Evolutionary conservation across 2,329 filamentous ascomycete genomes (phyloP), one percentile per base, ranked within the genome.

Genomic region (Aspergillus floridensis): DNA sequence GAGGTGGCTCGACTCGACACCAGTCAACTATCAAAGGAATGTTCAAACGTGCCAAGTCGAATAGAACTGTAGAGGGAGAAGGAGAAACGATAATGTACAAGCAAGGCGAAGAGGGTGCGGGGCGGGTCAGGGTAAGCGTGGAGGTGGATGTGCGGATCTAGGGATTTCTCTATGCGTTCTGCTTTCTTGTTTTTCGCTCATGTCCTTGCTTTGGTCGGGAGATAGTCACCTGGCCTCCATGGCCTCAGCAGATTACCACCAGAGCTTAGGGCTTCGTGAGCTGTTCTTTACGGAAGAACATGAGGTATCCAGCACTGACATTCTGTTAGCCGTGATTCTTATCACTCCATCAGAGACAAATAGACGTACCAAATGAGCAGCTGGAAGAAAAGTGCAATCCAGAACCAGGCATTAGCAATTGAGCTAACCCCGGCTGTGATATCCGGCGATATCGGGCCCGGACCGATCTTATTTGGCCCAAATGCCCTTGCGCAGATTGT

Each of bases 391-490:
- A 89, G 68, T 53, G 81, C 83, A 59, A 87, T 75, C 86, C 86
- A 88, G 70, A 88, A 88, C 78, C 81, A 84, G 16, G 78, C 75
- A 59, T 80, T 80, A 12, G 73, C 79, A 41, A 86, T 68, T 12
- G 77, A 74, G 44, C 73, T 72, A 24, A 78, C 70, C 0, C 79
- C 79, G 56, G 79, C 77, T 16, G 81, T 81, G 62, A 88, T 80
- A 70, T 88, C 84, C 0, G 86, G 86, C 63, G 87, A 88, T 19
- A 88, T 84, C 3, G 79, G 76, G 1, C 85, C 85, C 1, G 86
- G 86, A 0, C 86, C 86, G 24, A 85, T 78, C 6, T 79, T 81
- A 70, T 88, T 83, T 0, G 87, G 86, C 10, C 84, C 85, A 55
- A 81, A 83, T 4, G 83, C 84, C 54, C 86, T 74, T 1, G 84